A percentile compares a stretch with the other conserved stretches of the same genome.
Evolutionary conservation across 768 basidiomycete species (phyloP).

Genomic region (Galerina sulciceps): DNA sequence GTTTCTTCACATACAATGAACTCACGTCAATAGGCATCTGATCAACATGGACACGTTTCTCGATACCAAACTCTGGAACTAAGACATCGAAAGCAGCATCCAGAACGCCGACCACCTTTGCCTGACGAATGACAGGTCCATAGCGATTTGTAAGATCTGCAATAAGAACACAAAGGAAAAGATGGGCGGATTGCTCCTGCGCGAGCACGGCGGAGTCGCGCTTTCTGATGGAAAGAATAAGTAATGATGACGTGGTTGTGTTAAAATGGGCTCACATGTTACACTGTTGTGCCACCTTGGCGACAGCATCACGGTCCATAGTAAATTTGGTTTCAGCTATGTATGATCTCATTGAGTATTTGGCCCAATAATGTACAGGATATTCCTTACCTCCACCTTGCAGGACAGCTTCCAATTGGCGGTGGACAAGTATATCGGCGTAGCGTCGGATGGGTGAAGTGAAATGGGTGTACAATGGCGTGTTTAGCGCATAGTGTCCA

Average conservation of each 20-base stretch:
- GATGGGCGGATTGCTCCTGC: conserved; percentile 94
- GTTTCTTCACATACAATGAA: conserved; percentile 5
- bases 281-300: conserved; percentile 97
- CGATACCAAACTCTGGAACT: conserved; percentile 96
- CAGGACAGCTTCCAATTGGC: conserved; percentile 91
- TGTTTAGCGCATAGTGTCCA: conserved; percentile 87
- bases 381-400: conserved; percentile 61
- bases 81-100: conserved; percentile 98
- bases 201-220: conserved; percentile 90
- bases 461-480: conserved; percentile 92
- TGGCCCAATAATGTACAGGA: not conserved
- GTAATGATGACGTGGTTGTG: conserved; percentile 5
- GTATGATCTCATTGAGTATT: conserved; percentile 5
- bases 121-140: conserved; percentile 94
- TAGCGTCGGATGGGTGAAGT: conserved; percentile 93
- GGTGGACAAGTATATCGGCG: conserved; percentile 94
- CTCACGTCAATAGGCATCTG: conserved; percentile 98
- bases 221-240: conserved; percentile 56
- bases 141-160: conserved; percentile 93
- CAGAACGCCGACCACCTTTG: conserved; percentile 94
- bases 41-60: conserved; percentile 98
- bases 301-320: conserved; percentile 98
- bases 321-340: conserved; percentile 85
- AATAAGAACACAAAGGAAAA: conserved; percentile 94
- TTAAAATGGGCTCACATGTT: conserved; percentile 74